Base-by-base conservation (phyloP, 495 filamentous ascomycete species). In the Neurospora sp. region DNA sequence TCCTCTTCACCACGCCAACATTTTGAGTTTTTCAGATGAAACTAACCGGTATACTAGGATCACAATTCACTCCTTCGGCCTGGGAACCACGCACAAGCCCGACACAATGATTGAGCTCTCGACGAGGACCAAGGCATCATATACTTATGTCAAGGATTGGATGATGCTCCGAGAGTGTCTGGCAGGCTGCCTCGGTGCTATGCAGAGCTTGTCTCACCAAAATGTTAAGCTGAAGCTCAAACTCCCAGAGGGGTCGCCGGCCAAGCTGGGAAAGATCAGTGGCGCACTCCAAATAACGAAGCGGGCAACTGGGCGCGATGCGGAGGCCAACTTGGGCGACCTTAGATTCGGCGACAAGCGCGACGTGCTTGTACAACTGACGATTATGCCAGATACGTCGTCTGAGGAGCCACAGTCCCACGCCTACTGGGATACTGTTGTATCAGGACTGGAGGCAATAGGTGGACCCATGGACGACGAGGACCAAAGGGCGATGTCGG, bases 161-260 rank as follows among this genome's bases (percentile, higher is more conserved):
- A 99, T 98, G 96, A 98, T 98, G 94, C 87, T 99, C 40, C 90
- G 96, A 23, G 96, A 99, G 81, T 99, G 96, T 81, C 88, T 98
- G 69, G 96, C 96, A 20, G 96, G 96, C 35, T 98, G 96, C 79
- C 83, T 99, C 42, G 96, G 96, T 48, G 90, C 94, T n/a, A 85
- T 98, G 77, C 96, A 99, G 82, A 94, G 93, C 0, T 91, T 93
- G 23, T 98, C 96, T n/a, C 96, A 99, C 82, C 96, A 98, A 80
- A 99, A 98, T 79, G 96, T 95, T 72, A 98, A 97, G 83, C 87
- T 99, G 69, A 98, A 97, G 85, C 90, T 99, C 42, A 91, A 92
- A 54, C 85, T 99, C 1, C 96, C 96, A 0, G 96, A 99, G 81
- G 96, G 96, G 10, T 99, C 96, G 2, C 96, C 96, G 3, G 96